Evolutionary conservation across 805 yeast species (phyloP).

Genomic region (Sungouiozyma ichnusensis): DNA sequence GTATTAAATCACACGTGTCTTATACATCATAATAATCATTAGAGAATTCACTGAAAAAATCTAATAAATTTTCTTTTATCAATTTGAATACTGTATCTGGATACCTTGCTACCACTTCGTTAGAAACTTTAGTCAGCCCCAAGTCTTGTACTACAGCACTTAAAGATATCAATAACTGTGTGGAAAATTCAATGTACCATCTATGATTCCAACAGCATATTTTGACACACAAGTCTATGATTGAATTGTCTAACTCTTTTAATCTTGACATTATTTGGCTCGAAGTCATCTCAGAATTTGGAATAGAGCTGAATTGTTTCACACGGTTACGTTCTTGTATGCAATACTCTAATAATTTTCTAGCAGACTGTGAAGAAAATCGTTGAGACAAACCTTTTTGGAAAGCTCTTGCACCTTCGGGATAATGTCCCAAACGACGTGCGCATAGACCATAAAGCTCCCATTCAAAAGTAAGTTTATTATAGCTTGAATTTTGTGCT

Average conservation of each 20-base stretch:
- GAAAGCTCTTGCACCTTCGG: conserved; percentile 83
- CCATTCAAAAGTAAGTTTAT: conserved; percentile 80
- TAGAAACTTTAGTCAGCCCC: conserved; percentile 68
- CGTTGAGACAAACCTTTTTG: conserved; percentile 57
- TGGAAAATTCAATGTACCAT: conserved; percentile 91
- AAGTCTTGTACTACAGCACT: conserved; percentile 58
- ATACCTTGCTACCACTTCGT: conserved; percentile 58
- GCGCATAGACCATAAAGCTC: conserved; percentile 84
- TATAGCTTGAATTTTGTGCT: conserved; percentile 72
- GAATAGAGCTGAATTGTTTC: conserved; percentile 12
- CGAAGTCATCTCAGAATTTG: conserved; percentile 19
- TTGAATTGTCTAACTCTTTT: conserved; percentile 37
- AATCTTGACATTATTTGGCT: conserved; percentile 27
- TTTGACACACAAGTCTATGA: conserved; percentile 62
- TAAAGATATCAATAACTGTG: conserved; percentile 48
- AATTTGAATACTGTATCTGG: conserved; percentile 32
- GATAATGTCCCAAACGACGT: conserved; percentile 69
- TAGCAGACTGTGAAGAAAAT: conserved; percentile 71
- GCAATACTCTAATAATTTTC: conserved; percentile 62
- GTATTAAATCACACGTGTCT: too few species aligned
- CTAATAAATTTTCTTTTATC: conserved; percentile 20
- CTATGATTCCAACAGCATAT: conserved; percentile 96
- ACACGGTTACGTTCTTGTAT: conserved; percentile 35
- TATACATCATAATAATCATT: conserved; percentile 23
- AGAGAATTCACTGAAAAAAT: conserved; percentile 20